A percentile compares a stretch with the other conserved stretches of the same genome.
These are phyloP conservation scores for Sicyos edulis DNA, from an alignment of 306 rosid genomes.

Conservation along the genomic window DNA sequence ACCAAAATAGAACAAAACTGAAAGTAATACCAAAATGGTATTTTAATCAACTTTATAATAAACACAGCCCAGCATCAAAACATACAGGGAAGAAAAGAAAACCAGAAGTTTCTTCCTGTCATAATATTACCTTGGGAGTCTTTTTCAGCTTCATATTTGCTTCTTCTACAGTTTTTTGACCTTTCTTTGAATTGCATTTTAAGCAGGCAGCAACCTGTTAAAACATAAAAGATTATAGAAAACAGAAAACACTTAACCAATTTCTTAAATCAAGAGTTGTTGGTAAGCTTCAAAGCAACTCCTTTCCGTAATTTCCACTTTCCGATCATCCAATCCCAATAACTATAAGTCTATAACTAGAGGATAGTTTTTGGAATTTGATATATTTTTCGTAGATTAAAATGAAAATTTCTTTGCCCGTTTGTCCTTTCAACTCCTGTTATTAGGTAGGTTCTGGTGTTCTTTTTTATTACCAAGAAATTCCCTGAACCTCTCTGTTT, in stretches of 20 bases:
- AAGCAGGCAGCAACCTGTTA: slow-evolving; percentile 78
- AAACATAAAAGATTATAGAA: slow-evolving; percentile 29
- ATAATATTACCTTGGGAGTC: slow-evolving; percentile 58
- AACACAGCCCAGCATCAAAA: too few relatives aligned
- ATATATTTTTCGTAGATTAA: background rate
- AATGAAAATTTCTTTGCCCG: background rate
- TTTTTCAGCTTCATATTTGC: slow-evolving; percentile 78
- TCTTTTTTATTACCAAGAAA: background rate
- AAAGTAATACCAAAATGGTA: too few relatives aligned
- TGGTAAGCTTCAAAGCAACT: background rate
- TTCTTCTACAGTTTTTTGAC: slow-evolving; percentile 68
- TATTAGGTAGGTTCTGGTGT: background rate
- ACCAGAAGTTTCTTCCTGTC: background rate
- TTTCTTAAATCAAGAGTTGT: slow-evolving; percentile 1
- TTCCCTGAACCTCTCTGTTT: background rate
- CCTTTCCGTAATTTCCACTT: background rate
- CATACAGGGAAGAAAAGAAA: background rate
- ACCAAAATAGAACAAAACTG: too few relatives aligned
- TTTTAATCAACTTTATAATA: too few relatives aligned
- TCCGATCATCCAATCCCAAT: background rate
- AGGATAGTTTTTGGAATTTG: background rate
- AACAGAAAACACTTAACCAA: too few relatives aligned
- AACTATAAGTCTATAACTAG: background rate
- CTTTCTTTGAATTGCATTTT: slow-evolving; percentile 85
- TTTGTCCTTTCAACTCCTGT: background rate